phyloP scores from a whole-genome alignment of 208 protist genomes.

The Acanthamoeba castellanii region DNA sequence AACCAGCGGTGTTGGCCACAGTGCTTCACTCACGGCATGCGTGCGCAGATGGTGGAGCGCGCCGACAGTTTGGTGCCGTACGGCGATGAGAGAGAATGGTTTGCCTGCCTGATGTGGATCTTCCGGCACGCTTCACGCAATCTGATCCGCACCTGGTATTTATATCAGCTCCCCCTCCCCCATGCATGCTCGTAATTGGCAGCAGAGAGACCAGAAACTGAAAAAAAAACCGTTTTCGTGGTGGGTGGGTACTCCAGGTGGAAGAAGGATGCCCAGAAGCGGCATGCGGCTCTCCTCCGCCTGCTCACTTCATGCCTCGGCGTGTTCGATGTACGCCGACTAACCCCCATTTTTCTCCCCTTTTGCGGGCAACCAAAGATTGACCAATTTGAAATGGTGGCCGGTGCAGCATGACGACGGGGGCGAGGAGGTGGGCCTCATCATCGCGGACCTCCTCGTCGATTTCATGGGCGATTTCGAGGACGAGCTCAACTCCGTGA shows the following conservation, averaged over 20 bases:
- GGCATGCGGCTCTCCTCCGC: background rate
- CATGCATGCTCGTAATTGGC: too few species aligned
- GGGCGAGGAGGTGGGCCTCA: background rate
- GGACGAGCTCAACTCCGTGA: constrained; percentile 10
- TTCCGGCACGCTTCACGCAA: background rate
- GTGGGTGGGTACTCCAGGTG: background rate
- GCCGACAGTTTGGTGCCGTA: background rate
- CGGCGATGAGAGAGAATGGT: background rate
- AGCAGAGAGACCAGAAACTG: too few species aligned
- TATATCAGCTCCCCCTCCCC: too few species aligned
- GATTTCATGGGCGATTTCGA: constrained; percentile 37
- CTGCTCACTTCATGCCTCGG: constrained; percentile 1
- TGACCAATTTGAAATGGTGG: background rate
- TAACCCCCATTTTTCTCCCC: too few species aligned
- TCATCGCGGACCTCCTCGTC: background rate
- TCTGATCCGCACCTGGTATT: background rate
- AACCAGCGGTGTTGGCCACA: too few species aligned
- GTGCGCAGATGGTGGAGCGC: background rate
- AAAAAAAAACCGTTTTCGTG: too few species aligned
- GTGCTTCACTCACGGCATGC: too few species aligned
- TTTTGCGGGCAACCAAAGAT: too few species aligned
- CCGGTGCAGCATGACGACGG: background rate
- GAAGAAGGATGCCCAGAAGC: constrained; percentile 4
- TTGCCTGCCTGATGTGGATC: constrained; percentile 10
- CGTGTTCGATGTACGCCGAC: background rate